Conservation (phyloP, 345 rosid genomes). For the Populus deltoides region DNA sequence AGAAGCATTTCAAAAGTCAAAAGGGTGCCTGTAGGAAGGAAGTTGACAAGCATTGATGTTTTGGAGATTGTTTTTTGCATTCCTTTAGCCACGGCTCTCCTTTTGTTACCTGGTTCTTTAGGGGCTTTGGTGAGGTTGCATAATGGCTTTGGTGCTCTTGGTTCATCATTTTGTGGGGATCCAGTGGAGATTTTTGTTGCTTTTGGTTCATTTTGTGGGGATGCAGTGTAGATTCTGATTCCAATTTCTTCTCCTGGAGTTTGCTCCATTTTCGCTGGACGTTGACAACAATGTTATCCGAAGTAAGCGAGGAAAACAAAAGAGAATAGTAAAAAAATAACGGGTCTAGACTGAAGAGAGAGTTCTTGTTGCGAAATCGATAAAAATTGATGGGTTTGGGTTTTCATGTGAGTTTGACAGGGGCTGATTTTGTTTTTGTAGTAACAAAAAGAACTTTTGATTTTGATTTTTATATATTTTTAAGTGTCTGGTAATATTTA, state of each 20-base stretch:
- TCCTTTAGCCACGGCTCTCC: conserved; percentile 63
- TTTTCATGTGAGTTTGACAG: not conserved
- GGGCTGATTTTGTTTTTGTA: no score
- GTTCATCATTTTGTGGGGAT: not conserved
- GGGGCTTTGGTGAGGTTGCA: conserved; percentile 8
- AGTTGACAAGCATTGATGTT: conserved; percentile 65
- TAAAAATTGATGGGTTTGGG: not conserved
- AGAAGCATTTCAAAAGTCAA: conserved; percentile 78
- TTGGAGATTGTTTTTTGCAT: conserved; percentile 70
- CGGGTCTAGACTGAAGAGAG: not conserved
- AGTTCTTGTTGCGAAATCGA: no score
- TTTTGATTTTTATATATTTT: no score
- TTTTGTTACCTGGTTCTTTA: conserved; percentile 34
- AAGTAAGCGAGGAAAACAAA: not conserved
- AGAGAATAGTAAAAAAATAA: not conserved
- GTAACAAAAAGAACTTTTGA: no score
- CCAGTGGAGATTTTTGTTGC: not conserved
- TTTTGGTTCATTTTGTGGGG: conserved; percentile 32
- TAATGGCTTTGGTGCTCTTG: not conserved
- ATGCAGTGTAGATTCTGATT: conserved; percentile 54
- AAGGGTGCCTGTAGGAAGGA: conserved; percentile 79
- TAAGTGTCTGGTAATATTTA: no score
- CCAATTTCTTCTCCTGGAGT: conserved; percentile 45
- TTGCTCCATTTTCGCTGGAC: conserved; percentile 42
- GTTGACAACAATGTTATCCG: not conserved